phyloP scores from a whole-genome alignment of 2,329 filamentous ascomycete species.

The Diplocarpon rosae region DNA sequence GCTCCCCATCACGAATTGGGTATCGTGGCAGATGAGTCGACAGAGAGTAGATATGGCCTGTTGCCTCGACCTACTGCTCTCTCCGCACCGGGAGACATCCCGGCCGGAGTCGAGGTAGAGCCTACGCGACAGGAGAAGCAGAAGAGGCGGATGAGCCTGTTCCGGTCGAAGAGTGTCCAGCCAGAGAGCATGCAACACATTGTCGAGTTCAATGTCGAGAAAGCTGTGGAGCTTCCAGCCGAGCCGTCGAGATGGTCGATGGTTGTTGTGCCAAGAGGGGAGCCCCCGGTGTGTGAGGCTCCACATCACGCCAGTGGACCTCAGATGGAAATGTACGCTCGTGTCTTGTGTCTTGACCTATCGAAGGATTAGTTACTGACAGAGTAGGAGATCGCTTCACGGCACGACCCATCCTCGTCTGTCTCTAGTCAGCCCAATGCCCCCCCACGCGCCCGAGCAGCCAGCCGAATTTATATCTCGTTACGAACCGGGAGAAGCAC shows the following conservation, averaged over 20 bases:
- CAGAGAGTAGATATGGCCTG: conserved; percentile 8
- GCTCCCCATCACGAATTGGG: conserved; percentile 18
- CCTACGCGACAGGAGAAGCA: not conserved
- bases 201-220: conserved; percentile 2
- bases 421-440: conserved; percentile 21
- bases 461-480: conserved; percentile 4
- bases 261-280: conserved; percentile 6
- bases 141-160: conserved; percentile 19
- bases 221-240: not conserved
- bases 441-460: conserved; percentile 13
- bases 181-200: conserved; percentile 4
- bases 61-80: conserved; percentile 1
- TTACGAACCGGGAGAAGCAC: conserved; percentile 5
- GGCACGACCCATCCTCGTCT: conserved; percentile 12
- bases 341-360: not conserved
- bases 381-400: not conserved
- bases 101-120: not conserved
- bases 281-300: not conserved
- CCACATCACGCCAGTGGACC: not conserved
- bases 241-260: not conserved
- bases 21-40: conserved; percentile 8
- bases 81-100: conserved; percentile 1
- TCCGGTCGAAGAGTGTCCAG: conserved; percentile 21
- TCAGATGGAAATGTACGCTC: not conserved
- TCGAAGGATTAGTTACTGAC: too few species aligned